phyloP scores from a whole-genome alignment of 805 yeast genomes.

The Monosporozyma solicola region DNA sequence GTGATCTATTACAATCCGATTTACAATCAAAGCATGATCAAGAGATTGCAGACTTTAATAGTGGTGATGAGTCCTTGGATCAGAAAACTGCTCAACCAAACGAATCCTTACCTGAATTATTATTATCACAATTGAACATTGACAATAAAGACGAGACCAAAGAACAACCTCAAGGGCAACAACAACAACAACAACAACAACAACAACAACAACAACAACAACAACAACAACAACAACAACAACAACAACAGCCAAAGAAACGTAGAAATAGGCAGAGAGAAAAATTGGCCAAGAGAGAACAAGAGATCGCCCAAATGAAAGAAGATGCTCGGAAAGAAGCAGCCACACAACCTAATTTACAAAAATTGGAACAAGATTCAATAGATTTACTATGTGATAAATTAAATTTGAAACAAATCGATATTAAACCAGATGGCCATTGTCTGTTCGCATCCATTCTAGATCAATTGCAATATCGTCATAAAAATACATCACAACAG shows the following conservation, averaged over 20 bases:
- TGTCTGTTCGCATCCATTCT: conserved; percentile 81
- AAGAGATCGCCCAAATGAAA: conserved; percentile 50
- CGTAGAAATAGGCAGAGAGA: conserved; percentile 78
- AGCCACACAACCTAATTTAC: conserved; percentile 49
- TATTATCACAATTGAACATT: conserved; percentile 47
- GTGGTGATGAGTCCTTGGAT: conserved; percentile 2
- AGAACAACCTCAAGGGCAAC: too few relatives aligned
- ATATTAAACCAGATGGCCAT: conserved; percentile 87
- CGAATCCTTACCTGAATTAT: conserved; percentile 45
- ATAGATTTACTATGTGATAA: conserved; percentile 45
- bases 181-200: conserved; percentile 3
- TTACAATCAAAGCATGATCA: conserved; percentile 44
- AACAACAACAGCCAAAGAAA: conserved; percentile 26
- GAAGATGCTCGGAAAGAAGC: conserved; percentile 71
- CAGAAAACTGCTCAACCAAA: background rate
- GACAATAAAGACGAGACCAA: conserved; percentile 4
- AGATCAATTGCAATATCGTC: conserved; percentile 63
- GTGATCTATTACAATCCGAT: conserved; percentile 49
- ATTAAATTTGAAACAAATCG: conserved; percentile 46
- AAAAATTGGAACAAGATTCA: conserved; percentile 63
- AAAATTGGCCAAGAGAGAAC: conserved; percentile 65
- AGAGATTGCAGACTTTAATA: conserved; percentile 35
- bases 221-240: conserved; percentile 2
- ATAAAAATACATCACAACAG: conserved; percentile 21
- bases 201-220: conserved; percentile 9